Conservation (phyloP, 306 rosid species). For the Ammopiptanthus mongolicus region DNA sequence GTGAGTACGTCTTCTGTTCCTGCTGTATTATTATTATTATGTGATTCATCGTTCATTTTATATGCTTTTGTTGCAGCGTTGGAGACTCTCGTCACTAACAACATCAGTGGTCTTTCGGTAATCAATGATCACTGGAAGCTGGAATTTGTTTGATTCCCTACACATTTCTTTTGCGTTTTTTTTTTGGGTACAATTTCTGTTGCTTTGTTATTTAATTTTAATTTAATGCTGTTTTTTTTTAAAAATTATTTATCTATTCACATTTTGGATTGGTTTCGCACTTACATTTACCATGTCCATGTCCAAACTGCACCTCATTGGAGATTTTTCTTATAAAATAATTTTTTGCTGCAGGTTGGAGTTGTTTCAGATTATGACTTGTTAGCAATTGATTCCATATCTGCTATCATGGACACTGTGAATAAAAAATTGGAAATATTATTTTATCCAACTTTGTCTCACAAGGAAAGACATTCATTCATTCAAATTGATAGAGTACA, state of each 20-base stretch:
- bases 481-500: too few relatives aligned
- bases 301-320: neutral
- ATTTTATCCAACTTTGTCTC: neutral
- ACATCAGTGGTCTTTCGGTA: slow-evolving; percentile 92
- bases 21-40: neutral
- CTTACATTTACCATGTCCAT: neutral
- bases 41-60: neutral
- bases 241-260: neutral
- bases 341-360: slow-evolving; percentile 65
- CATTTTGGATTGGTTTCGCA: too few relatives aligned
- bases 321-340: neutral
- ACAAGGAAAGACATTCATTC: too few relatives aligned
- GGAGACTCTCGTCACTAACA: slow-evolving; percentile 67
- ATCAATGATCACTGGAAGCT: slow-evolving; percentile 86
- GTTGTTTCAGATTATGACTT: slow-evolving; percentile 96
- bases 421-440: neutral
- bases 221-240: neutral
- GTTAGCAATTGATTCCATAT: slow-evolving; percentile 88
- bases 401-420: slow-evolving; percentile 45
- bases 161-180: too few relatives aligned
- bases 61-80: slow-evolving; percentile 44
- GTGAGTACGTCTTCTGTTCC: too few relatives aligned
- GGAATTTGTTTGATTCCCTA: slow-evolving; percentile 33
- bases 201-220: neutral
- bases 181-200: neutral